Evolutionary conservation across 2,329 filamentous ascomycete species (phyloP).

Genomic region (Tolypocladium cylindrosporum): DNA sequence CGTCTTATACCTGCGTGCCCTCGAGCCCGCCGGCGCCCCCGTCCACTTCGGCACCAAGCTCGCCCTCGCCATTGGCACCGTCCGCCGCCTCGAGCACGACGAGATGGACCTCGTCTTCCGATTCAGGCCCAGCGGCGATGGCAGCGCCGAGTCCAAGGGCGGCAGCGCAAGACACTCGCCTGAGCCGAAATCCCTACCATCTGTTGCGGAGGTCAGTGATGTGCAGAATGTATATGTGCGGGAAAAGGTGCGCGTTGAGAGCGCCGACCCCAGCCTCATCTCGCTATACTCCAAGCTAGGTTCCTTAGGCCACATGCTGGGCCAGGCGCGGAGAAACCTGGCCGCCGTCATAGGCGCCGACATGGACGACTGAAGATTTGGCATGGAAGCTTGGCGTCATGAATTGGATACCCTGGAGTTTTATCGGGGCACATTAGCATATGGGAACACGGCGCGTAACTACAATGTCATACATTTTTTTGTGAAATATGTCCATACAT

Average conservation of each 20-base stretch:
- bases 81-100: conserved; percentile 59
- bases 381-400: not conserved
- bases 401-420: conserved; percentile 14
- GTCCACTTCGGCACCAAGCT: conserved; percentile 55
- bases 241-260: conserved; percentile 84
- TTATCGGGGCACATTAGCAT: not conserved
- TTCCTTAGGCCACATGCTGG: conserved; percentile 64
- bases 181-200: conserved; percentile 10
- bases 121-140: conserved; percentile 34
- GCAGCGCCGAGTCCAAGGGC: conserved; percentile 13
- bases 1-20: conserved; percentile 57
- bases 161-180: conserved; percentile 14
- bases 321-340: conserved; percentile 60
- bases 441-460: no score
- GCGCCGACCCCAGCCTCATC: conserved; percentile 77
- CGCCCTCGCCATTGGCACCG: conserved; percentile 57
- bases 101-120: conserved; percentile 71
- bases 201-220: conserved; percentile 10
- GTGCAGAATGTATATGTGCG: conserved; percentile 65
- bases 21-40: conserved; percentile 57
- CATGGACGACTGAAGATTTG: conserved; percentile 8
- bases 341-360: conserved; percentile 65
- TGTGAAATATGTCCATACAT: not conserved
- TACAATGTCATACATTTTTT: not conserved
- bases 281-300: conserved; percentile 74